Evolutionary conservation across 2,329 filamentous ascomycete genomes (phyloP).

Genomic region (Aspergillus felis): DNA sequence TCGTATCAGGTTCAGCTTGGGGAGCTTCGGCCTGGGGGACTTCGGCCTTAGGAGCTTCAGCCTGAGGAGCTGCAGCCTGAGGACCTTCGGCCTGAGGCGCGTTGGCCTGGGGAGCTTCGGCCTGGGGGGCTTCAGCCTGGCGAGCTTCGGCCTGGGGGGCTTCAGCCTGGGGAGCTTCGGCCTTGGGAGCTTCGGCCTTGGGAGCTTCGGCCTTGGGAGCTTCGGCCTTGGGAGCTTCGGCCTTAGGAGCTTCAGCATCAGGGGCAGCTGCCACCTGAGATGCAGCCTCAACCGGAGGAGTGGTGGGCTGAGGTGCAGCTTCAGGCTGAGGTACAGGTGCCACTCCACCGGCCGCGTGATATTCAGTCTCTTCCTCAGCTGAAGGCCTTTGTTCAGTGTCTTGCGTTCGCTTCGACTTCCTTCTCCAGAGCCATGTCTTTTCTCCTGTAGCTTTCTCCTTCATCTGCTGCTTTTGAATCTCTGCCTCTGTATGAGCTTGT

Average conservation of each 20-base stretch:
- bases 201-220: background rate
- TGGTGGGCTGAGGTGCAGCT: background rate
- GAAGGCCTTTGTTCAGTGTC: conserved; percentile 10
- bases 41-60: background rate
- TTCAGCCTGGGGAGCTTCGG: background rate
- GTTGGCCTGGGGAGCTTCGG: background rate
- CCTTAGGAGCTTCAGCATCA: background rate
- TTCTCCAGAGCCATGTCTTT: conserved; percentile 25
- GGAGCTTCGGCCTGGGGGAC: background rate
- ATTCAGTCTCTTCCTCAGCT: background rate
- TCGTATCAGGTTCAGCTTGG: background rate
- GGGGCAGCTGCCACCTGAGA: conserved; percentile 3
- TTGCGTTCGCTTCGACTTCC: conserved; percentile 22
- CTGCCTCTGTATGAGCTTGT: conserved; percentile 8
- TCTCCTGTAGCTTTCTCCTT: conserved; percentile 19
- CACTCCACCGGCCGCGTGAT: background rate
- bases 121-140: background rate
- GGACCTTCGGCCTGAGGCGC: background rate
- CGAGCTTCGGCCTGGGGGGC: background rate
- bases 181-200: background rate
- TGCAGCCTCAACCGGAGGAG: background rate
- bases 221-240: background rate
- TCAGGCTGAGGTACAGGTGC: background rate
- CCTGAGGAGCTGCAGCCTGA: background rate
- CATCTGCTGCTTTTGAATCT: conserved; percentile 12